Conservation (phyloP, 495 filamentous ascomycete genomes). For the Penicillium dipodomyicola region DNA sequence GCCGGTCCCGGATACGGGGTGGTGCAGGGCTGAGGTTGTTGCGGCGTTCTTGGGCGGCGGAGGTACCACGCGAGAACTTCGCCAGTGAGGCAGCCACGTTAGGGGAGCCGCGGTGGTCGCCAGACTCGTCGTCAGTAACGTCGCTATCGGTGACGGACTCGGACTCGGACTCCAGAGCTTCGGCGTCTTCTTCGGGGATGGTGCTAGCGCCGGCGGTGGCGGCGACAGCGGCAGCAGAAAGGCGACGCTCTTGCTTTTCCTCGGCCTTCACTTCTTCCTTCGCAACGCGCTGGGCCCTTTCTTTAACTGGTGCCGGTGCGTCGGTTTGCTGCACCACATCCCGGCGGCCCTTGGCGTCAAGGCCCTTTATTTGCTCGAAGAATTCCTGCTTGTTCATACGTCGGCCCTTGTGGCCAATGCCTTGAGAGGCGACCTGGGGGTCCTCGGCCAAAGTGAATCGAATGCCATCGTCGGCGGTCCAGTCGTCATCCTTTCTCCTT, state of each 20-base stretch:
- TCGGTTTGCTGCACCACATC: constrained; percentile 68
- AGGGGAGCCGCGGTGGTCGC: constrained; percentile 33
- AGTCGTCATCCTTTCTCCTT: constrained; percentile 41
- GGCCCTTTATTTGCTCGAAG: constrained; percentile 72
- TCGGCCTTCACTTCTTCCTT: constrained; percentile 32
- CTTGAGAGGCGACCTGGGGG: constrained; percentile 30
- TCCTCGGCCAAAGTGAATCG: constrained; percentile 74
- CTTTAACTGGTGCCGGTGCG: constrained; percentile 58
- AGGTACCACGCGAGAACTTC: constrained; percentile 36
- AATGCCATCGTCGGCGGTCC: constrained; percentile 71
- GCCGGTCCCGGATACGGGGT: constrained; percentile 26
- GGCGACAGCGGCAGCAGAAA: constrained; percentile 22
- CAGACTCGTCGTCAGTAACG: constrained; percentile 26
- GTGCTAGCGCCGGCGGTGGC: constrained; percentile 12
- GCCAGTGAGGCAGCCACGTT: constrained; percentile 47
- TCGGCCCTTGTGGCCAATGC: constrained; percentile 53
- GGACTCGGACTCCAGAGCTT: constrained; percentile 25
- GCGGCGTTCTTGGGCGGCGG: constrained; percentile 52
- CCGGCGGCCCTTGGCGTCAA: constrained; percentile 73
- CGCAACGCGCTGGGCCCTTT: constrained; percentile 50
- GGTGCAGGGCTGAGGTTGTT: constrained; percentile 35
- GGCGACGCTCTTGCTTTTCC: constrained; percentile 28
- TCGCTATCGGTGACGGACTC: constrained; percentile 36
- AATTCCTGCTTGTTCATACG: constrained; percentile 92
- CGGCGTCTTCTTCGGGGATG: constrained; percentile 24